Base-by-base conservation (phyloP, 1,139 yeast genomes). In the Yamadazyma trypodendri region DNA sequence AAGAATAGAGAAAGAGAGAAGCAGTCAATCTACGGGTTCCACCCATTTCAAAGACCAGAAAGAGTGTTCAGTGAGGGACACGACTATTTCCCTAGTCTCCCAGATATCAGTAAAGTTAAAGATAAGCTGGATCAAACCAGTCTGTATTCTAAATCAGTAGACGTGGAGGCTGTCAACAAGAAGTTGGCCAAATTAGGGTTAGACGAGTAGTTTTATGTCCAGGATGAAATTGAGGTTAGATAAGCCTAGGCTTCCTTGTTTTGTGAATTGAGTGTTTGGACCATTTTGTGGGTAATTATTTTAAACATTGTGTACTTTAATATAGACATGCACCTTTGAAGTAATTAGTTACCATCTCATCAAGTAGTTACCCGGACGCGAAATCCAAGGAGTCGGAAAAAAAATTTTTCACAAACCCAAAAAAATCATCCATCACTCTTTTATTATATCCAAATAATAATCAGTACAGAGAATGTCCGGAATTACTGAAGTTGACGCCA, bases 401-500 rank as follows among this genome's bases (percentile, higher is more conserved):
- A 33, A 34, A 39, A 44, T 37, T 44, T 44, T 42, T 34, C 42
- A 33, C 32, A 34, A 38, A 34, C 27, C 28, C 27, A 37, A 37
- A 34, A 31, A 37, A 34, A 34, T 24, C 14, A 28, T 34, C 21
- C 32, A 18, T 28, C 17, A 25, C 27, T 31, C 31, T 28, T 28
- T 28, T 28, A 28, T 28, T 28, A 28, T n/a, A 9, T 8, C 21
- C 21, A 18, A 5, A 14, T 14, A 18, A 18, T 10, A 28, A 28
- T 28, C 7, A 10, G 18, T 28, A 28, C 32, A 29, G 43, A 56
- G 48, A 34, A 66, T 64, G 70, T 63, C 71, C 50, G 71, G 67
- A 63, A 83, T 86, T 63, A 77, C 84, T 56, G 95, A 87, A 69
- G 77, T 87, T 63, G 95, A 85, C 68, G 72, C 88, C 58, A 79